phyloP scores from a whole-genome alignment of 805 yeast genomes.

The Schwanniomyces vanrijiae region DNA sequence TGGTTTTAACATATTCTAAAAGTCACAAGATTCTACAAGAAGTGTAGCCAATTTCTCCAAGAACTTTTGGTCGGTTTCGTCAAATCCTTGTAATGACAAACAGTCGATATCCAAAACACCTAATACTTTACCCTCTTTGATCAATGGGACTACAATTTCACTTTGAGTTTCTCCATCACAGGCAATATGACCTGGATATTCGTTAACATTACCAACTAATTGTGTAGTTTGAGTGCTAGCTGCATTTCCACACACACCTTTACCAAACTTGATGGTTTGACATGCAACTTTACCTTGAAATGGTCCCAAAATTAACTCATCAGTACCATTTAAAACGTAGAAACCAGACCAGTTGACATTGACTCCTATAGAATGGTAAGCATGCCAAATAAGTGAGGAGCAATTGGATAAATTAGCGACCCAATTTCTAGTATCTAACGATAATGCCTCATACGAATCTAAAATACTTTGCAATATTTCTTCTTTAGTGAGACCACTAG shows the following conservation, averaged over 20 bases:
- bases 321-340: constrained; percentile 52
- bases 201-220: constrained; percentile 72
- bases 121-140: constrained; percentile 37
- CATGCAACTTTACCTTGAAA: constrained; percentile 98
- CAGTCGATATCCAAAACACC: constrained; percentile 93
- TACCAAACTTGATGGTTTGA: constrained; percentile 73
- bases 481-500: constrained; percentile 32
- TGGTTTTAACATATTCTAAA: not conserved
- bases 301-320: constrained; percentile 77
- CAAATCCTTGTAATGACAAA: constrained; percentile 62
- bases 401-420: constrained; percentile 87
- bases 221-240: constrained; percentile 62
- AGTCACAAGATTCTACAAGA: constrained; percentile 54
- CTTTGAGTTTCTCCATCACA: constrained; percentile 95
- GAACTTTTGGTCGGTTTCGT: constrained; percentile 53
- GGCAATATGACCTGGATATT: constrained; percentile 91
- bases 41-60: constrained; percentile 59
- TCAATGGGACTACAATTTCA: constrained; percentile 89
- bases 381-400: constrained; percentile 85
- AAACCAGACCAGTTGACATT: constrained; percentile 94
- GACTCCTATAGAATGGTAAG: constrained; percentile 59
- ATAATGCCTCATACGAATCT: constrained; percentile 63
- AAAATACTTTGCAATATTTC: constrained; percentile 62
- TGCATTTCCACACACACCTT: constrained; percentile 92
- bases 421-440: constrained; percentile 72